phyloP scores from a whole-genome alignment of 2,329 filamentous ascomycete species.

The Venturia nashicola region DNA sequence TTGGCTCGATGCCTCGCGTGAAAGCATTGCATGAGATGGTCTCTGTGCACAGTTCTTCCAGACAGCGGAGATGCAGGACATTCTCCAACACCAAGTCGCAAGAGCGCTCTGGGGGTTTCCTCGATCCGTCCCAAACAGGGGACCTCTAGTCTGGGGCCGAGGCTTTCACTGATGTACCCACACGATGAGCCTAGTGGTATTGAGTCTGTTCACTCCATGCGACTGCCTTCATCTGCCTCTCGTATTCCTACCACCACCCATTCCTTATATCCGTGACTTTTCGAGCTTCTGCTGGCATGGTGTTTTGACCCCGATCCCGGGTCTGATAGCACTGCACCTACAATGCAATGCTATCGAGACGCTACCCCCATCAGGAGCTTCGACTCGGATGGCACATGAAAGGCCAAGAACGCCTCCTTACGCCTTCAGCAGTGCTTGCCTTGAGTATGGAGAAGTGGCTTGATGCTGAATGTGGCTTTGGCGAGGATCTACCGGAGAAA shows the following conservation, averaged over 20 bases:
- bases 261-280: not conserved
- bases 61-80: not conserved
- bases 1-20: too few species aligned
- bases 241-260: not conserved
- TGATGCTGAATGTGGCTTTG: not conserved
- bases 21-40: too few species aligned
- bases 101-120: not conserved
- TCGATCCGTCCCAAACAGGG: not conserved
- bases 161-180: not conserved
- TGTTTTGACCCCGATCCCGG: not conserved
- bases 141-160: not conserved
- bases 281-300: too few species aligned
- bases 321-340: not conserved
- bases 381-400: not conserved
- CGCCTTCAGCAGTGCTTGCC: not conserved
- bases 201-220: not conserved
- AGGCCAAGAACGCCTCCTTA: not conserved
- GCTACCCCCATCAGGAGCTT: not conserved
- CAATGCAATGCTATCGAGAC: not conserved
- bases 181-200: not conserved
- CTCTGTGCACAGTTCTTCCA: not conserved
- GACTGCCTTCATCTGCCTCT: not conserved
- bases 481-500: not conserved
- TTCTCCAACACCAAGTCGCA: not conserved
- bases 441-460: not conserved